These are phyloP conservation scores for Fonsecaea erecta DNA, from an alignment of 2,329 filamentous ascomycete genomes.

Conservation along the genomic window DNA sequence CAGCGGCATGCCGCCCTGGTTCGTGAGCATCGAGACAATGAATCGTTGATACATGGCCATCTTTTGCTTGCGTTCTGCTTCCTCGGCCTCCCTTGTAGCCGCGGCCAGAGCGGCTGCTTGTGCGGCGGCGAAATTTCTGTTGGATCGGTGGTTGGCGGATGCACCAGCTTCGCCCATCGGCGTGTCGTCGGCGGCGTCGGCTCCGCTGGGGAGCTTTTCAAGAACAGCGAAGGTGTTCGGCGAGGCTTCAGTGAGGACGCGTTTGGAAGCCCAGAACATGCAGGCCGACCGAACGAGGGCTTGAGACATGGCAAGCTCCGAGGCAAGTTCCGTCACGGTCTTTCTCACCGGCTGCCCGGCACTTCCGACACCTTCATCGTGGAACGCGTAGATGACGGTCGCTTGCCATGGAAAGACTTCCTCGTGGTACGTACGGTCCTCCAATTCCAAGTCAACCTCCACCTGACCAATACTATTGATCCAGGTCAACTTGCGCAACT, in stretches of 20 bases:
- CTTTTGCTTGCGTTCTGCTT: constrained; percentile 68
- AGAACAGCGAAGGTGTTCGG: constrained; percentile 61
- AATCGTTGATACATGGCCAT: constrained; percentile 85
- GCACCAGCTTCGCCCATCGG: constrained; percentile 28
- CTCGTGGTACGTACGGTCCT: constrained; percentile 73
- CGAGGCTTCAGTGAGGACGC: constrained; percentile 53
- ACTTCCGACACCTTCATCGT: constrained; percentile 51
- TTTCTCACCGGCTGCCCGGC: constrained; percentile 44
- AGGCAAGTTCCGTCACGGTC: constrained; percentile 51
- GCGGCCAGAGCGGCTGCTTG: constrained; percentile 49
- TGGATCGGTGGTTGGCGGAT: constrained; percentile 28
- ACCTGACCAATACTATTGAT: constrained; percentile 80
- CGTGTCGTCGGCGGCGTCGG: constrained; percentile 34
- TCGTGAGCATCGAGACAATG: constrained; percentile 92
- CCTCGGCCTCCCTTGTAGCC: constrained; percentile 51
- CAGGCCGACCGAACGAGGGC: constrained; percentile 63
- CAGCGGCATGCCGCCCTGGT: constrained; percentile 82
- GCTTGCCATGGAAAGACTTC: constrained; percentile 83
- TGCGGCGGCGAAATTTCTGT: constrained; percentile 36
- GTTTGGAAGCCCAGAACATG: constrained; percentile 66
- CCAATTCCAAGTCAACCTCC: constrained; percentile 77
- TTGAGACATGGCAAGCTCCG: constrained; percentile 60
- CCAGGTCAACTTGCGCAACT: constrained; percentile 86
- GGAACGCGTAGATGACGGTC: constrained; percentile 83
- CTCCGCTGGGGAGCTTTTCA: constrained; percentile 54